Conservation (phyloP, 495 filamentous ascomycete species). For the Penicillium argentinense region DNA sequence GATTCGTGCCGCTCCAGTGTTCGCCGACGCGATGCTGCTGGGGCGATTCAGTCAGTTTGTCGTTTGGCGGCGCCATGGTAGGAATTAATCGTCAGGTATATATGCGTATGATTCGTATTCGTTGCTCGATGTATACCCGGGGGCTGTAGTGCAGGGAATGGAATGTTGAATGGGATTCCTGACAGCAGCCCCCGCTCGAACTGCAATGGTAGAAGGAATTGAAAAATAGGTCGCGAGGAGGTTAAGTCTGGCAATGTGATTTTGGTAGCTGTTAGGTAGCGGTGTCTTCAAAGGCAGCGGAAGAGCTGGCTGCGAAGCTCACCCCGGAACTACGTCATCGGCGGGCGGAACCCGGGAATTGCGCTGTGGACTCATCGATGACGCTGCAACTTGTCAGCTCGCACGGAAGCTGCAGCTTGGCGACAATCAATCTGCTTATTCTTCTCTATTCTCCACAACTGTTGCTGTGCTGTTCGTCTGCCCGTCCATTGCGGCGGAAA, state of each 20-base stretch:
- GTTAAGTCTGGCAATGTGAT: too few relatives aligned
- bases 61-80: slow-evolving; percentile 25
- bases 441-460: slow-evolving; percentile 14
- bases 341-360: slow-evolving; percentile 20
- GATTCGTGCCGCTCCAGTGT: slow-evolving; percentile 57
- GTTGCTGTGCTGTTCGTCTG: slow-evolving; percentile 7
- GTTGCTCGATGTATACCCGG: not conserved
- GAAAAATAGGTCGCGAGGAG: too few relatives aligned
- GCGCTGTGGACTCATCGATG: too few relatives aligned
- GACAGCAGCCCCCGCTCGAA: slow-evolving; percentile 3
- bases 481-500: slow-evolving; percentile 1
- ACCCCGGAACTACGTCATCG: slow-evolving; percentile 26
- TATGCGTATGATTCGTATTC: too few relatives aligned
- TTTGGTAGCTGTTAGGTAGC: too few relatives aligned
- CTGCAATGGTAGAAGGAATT: slow-evolving; percentile 1
- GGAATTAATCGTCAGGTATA: too few relatives aligned
- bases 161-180: not conserved
- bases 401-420: not conserved
- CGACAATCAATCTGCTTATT: too few relatives aligned
- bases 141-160: too few relatives aligned
- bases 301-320: slow-evolving; percentile 2
- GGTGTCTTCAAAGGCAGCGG: too few relatives aligned
- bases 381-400: slow-evolving; percentile 1
- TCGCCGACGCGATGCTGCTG: slow-evolving; percentile 36
- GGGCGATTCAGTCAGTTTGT: slow-evolving; percentile 19